Percentiles rank a stretch among this genome's conserved stretches.
These are phyloP conservation scores for Aureobasidium mangrovei DNA, from an alignment of 2,329 filamentous ascomycete genomes.

Conservation along the genomic window DNA sequence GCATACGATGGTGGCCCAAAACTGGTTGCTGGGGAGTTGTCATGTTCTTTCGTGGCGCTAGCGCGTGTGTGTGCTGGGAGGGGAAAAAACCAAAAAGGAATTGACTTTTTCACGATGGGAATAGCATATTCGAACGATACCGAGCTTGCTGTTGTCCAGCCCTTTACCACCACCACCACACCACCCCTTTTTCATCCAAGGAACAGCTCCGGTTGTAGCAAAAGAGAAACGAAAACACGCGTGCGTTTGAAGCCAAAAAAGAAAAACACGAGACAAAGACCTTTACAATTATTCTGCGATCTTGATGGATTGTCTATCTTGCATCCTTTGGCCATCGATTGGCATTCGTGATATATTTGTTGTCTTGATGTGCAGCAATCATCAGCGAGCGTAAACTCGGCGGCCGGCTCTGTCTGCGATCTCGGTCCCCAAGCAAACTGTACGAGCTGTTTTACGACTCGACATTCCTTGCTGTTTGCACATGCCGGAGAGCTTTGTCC, in stretches of 20 bases:
- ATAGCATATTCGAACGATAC: constrained; percentile 4
- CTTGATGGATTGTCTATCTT: not conserved
- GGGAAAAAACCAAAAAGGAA: constrained; percentile 1
- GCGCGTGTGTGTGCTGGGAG: not conserved
- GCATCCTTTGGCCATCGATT: too few relatives aligned
- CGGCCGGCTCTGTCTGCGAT: too few relatives aligned
- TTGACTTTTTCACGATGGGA: constrained; percentile 8
- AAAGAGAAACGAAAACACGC: not conserved
- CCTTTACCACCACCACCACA: not conserved
- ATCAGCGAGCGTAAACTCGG: too few relatives aligned
- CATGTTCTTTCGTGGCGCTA: not conserved
- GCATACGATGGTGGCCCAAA: too few relatives aligned
- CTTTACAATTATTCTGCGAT: not conserved
- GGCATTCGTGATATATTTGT: not conserved
- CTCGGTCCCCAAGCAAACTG: too few relatives aligned
- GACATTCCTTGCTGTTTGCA: too few relatives aligned
- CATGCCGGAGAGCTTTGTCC: too few relatives aligned
- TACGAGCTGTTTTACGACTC: too few relatives aligned
- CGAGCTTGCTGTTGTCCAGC: constrained; percentile 7
- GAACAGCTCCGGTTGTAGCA: not conserved
- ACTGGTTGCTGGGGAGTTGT: constrained; percentile 4
- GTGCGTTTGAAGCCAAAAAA: constrained; percentile 4
- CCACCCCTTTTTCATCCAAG: not conserved
- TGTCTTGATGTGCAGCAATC: not conserved
- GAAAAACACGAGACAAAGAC: constrained; percentile 6